Base-by-base conservation (phyloP, 192 early-diverging fungal species). In the Tieghemiomyces parasiticus region DNA sequence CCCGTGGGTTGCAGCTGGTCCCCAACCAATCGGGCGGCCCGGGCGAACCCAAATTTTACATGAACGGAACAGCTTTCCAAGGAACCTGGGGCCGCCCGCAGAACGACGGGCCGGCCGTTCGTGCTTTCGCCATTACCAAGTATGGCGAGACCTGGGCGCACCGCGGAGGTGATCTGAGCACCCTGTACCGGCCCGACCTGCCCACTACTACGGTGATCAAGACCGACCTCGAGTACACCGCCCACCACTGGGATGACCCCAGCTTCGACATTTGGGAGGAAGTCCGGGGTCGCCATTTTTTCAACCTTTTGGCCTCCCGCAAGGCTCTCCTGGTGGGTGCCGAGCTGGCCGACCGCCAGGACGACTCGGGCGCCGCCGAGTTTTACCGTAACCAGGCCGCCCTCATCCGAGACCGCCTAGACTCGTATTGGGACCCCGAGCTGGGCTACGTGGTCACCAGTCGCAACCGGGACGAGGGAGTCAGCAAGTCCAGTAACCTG, bases 191-290 rank as follows among this genome's bases (percentile, higher is more conserved):
- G 33, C 3, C 46, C 30, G 26, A 52, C 20, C 4, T 58, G 31
- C 62, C 74, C 19, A 33, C 69, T 4, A 24, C 12, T 20, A 55
- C 47, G 12, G 50, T 67, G 32, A 73, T 88, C 51, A 71, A 71
- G 42, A 28, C 38, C 9, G 85, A 87, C 55, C 65, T 89, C 42
- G 78, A 88, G 46, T 85, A 81, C 63, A 64, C 84, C n/a, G 65
- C 69, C 0, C 29, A 53, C 4, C 61, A 71, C 30, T 86, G 78
- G 78, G 46, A 16, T 25, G 60, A 74, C 1, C 60, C 62, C 31
- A 60, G 60, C 29, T 71, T 70, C 35, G 84, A 92, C 63, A 73
- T 90, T 9, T 92, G 90, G 89, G 90, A 92, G 63, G 90, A 92
- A 62, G 63, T 80, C 3, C 60, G 71, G 1, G 90, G 81, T 10